Evolutionary conservation across 768 basidiomycete genomes (phyloP), one percentile per base, ranked within the genome.

Genomic region (Coprinopsis cinerea): DNA sequence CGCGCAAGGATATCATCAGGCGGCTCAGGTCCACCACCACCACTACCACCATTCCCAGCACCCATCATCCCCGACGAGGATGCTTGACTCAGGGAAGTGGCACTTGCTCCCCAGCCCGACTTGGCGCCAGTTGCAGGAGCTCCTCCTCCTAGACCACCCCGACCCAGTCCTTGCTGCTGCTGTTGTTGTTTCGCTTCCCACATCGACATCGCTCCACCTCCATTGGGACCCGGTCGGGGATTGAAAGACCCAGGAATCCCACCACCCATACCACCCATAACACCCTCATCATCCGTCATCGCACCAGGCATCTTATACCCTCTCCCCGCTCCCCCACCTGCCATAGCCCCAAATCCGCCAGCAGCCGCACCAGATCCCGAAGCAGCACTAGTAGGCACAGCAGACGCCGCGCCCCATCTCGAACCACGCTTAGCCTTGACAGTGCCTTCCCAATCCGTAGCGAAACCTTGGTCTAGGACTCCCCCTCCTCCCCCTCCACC

Each of bases 361-460:
- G 30, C 9, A n/a, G 9, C 30, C 9, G n/a, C 30, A 34, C 30
- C 30, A 34, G 9, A 9, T 34, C 30, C 30, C n/a, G 9, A 9
- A 34, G n/a, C n/a, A 6, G 10, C 9, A 43, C 41, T 17, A 18
- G 41, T 26, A 10, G 18, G 22, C 11, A 6, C 10, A 10, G 22
- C 41, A 9, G 41, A 11, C 9, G 11, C 41, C 10, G 9, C 22
- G 6, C 41, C 41, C 41, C 41, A 43, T 26, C 23, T 43, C 5
- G 5, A 10, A 11, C 24, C 17, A 11, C 28, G 6, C 22, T 43
- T 43, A 5, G 44, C 26, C 44, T 45, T 45, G 27, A 45, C 44
- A 45, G 44, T 45, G 27, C 44, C 44, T 18, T 45, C 44, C 44
- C 44, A 45, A 45, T 45, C 44, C 26, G 44, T 45, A 27, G 15